These are phyloP conservation scores for Pythium phragmiticola DNA, from an alignment of 352 stramenopile genomes.

Conservation along the genomic window DNA sequence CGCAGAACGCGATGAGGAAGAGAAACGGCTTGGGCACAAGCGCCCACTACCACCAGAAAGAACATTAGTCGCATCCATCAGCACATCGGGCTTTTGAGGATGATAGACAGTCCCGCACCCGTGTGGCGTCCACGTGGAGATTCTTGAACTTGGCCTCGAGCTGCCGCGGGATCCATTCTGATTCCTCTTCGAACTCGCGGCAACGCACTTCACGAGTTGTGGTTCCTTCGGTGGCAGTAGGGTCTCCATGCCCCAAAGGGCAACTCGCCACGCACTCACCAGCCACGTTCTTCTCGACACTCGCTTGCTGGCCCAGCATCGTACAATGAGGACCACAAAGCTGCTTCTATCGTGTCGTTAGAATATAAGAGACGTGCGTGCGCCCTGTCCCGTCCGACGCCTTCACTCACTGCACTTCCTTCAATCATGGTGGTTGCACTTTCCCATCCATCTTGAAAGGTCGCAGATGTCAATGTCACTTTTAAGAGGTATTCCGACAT, in stretches of 20 bases:
- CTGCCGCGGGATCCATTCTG: constrained; percentile 6
- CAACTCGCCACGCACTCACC: not conserved
- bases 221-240: not conserved
- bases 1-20: constrained; percentile 24
- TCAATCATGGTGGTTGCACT: not conserved
- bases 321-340: too few relatives aligned
- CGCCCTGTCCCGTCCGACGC: not conserved
- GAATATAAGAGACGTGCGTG: not conserved
- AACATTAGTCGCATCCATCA: not conserved
- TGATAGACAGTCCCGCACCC: constrained; percentile 4
- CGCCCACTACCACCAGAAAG: constrained; percentile 20
- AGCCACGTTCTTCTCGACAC: too few relatives aligned
- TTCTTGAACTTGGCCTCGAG: constrained; percentile 16
- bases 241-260: not conserved
- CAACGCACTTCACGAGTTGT: not conserved
- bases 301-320: not conserved
- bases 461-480: constrained; percentile 1
- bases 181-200: not conserved
- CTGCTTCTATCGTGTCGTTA: not conserved
- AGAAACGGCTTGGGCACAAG: constrained; percentile 33
- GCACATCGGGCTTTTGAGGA: not conserved
- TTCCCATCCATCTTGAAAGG: not conserved
- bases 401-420: not conserved
- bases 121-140: not conserved
- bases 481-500: not conserved